A percentile compares a stretch with the other conserved stretches of the same genome.
Evolutionary conservation across 805 yeast species (phyloP).

Genomic region (Metschnikowia lochheadii): DNA sequence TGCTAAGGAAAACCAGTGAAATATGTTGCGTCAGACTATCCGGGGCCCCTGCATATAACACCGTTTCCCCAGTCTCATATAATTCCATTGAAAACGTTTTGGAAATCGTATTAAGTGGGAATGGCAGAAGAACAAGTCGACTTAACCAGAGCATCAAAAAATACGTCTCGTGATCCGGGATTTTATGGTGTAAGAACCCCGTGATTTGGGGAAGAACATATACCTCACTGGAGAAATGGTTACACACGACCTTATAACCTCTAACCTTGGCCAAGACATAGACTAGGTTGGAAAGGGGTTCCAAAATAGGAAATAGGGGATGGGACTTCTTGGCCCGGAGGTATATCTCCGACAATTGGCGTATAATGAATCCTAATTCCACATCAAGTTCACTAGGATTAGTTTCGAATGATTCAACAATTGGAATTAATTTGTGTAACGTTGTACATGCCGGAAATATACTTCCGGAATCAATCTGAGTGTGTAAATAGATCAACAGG

Average conservation of each 20-base stretch:
- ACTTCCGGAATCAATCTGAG: background rate
- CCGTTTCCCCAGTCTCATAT: slow-evolving; percentile 28
- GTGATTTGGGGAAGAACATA: slow-evolving; percentile 36
- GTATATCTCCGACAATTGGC: slow-evolving; percentile 25
- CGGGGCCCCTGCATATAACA: slow-evolving; percentile 24
- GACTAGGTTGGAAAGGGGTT: slow-evolving; percentile 33
- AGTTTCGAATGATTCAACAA: slow-evolving; percentile 48
- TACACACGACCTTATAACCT: slow-evolving; percentile 57
- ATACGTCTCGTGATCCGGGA: slow-evolving; percentile 24
- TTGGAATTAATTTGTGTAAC: background rate
- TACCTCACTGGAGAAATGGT: slow-evolving; percentile 59
- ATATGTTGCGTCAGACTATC: slow-evolving; percentile 57
- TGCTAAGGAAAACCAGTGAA: slow-evolving; percentile 48
- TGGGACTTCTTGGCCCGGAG: slow-evolving; percentile 5
- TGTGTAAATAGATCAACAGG: background rate
- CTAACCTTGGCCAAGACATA: slow-evolving; percentile 65
- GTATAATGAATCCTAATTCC: slow-evolving; percentile 32
- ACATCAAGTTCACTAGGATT: slow-evolving; percentile 50
- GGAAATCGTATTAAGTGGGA: slow-evolving; percentile 45
- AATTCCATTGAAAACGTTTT: slow-evolving; percentile 15
- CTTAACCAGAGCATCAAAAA: slow-evolving; percentile 67
- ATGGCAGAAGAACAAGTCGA: slow-evolving; percentile 69
- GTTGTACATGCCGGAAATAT: background rate
- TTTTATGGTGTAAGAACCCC: slow-evolving; percentile 17
- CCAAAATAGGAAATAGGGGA: slow-evolving; percentile 2